Evolutionary conservation across 176 grass and related monocot genomes (phyloP).

Genomic region (Oryza glumipatula): DNA sequence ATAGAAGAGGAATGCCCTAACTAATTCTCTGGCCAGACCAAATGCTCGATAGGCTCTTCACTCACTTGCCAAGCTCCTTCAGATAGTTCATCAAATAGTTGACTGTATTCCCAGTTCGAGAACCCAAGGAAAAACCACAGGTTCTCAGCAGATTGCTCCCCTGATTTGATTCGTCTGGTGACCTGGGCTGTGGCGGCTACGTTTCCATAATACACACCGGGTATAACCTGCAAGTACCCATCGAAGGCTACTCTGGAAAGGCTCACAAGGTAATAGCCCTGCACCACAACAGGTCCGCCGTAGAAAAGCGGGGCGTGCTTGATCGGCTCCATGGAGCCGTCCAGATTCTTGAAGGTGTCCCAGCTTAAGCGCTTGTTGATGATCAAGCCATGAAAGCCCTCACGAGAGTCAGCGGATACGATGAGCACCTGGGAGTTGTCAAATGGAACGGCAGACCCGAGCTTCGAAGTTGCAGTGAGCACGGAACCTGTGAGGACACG

Average conservation of each 20-base stretch:
- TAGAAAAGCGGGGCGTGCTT: conserved; percentile 71
- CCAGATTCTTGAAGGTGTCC: conserved; percentile 72
- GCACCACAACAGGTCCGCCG: conserved; percentile 75
- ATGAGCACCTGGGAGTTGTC: conserved; percentile 72
- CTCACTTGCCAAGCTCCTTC: conserved; percentile 69
- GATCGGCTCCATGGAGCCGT: conserved; percentile 60
- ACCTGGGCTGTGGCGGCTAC: conserved; percentile 54
- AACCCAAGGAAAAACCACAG: conserved; percentile 91
- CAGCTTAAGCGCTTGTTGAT: conserved; percentile 81
- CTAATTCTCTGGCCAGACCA: conserved; percentile 74
- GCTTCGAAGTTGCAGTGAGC: conserved; percentile 70
- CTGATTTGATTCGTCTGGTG: conserved; percentile 53
- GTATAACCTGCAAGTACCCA: conserved; percentile 65
- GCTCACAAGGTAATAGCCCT: conserved; percentile 77
- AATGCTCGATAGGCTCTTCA: conserved; percentile 36
- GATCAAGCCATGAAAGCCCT: conserved; percentile 81
- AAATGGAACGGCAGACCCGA: conserved; percentile 58
- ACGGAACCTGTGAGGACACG: conserved; percentile 53
- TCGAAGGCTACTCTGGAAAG: conserved; percentile 53
- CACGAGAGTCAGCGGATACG: conserved; percentile 56
- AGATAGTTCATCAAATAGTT: conserved; percentile 77
- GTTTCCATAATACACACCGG: conserved; percentile 71
- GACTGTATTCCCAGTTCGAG: conserved; percentile 70
- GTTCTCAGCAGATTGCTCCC: conserved; percentile 46
- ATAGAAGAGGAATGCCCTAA: conserved; percentile 33